Evolutionary conservation across 441 rosid genomes (phyloP).

Genomic region (Iberis amara): DNA sequence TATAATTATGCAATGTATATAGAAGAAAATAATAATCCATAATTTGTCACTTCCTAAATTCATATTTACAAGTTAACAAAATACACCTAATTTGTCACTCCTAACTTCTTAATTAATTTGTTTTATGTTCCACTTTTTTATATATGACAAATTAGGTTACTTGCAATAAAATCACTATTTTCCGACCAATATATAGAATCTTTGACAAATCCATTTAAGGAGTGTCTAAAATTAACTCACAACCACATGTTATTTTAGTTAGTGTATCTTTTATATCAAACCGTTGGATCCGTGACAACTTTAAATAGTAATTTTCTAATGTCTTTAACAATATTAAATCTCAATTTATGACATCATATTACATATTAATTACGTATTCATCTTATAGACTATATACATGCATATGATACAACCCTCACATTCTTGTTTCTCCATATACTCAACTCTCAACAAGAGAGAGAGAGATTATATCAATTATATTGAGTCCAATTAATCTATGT

Average conservation of each 20-base stretch:
- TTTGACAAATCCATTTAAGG: conserved; percentile 12
- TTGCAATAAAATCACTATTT: not conserved
- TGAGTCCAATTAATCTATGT: conserved; percentile 2
- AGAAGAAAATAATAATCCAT: not conserved
- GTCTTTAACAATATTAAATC: conserved; percentile 26
- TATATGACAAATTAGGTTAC: too few relatives aligned
- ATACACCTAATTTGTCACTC: not conserved
- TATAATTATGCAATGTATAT: not conserved
- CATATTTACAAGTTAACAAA: conserved; percentile 18
- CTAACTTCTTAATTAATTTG: conserved; percentile 1
- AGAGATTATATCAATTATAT: not conserved
- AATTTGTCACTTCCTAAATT: conserved; percentile 16
- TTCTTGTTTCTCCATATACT: conserved; percentile 20
- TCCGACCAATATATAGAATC: conserved; percentile 22
- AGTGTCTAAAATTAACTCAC: conserved; percentile 15
- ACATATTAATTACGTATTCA: too few relatives aligned
- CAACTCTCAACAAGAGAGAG: conserved; percentile 24
- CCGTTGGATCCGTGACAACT: conserved; percentile 28
- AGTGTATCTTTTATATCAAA: conserved; percentile 19
- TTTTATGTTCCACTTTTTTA: too few relatives aligned
- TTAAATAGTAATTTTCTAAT: conserved; percentile 10
- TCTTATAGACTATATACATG: conserved; percentile 37
- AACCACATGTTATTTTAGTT: conserved; percentile 23
- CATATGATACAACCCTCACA: conserved; percentile 22
- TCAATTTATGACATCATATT: too few relatives aligned